These are phyloP conservation scores for Sergeia podlipaevii DNA, from an alignment of 208 protist genomes.

Conservation along the genomic window DNA sequence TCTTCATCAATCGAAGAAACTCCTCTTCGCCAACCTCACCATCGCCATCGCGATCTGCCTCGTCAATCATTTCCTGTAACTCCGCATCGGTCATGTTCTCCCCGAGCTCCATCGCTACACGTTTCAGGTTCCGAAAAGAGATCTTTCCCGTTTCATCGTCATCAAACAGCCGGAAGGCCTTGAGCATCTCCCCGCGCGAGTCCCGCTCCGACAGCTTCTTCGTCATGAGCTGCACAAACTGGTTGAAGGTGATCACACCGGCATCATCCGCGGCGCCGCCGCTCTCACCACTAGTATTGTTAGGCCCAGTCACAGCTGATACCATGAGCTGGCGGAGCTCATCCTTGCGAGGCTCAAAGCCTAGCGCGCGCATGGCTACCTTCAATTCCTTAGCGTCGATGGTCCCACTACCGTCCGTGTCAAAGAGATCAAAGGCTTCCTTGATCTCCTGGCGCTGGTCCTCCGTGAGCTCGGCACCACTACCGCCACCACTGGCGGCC, in stretches of 20 bases:
- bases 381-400: slow-evolving; percentile 94
- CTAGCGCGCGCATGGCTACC: slow-evolving; percentile 92
- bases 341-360: slow-evolving; percentile 93
- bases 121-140: slow-evolving; percentile 96
- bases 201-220: slow-evolving; percentile 89
- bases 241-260: slow-evolving; percentile 68
- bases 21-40: slow-evolving; percentile 95
- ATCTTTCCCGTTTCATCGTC: slow-evolving; percentile 94
- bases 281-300: background rate
- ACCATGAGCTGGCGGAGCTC: slow-evolving; percentile 88
- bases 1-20: slow-evolving; percentile 96
- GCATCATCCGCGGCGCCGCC: slow-evolving; percentile 18
- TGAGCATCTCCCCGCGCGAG: slow-evolving; percentile 93
- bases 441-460: slow-evolving; percentile 92
- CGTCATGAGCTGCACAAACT: slow-evolving; percentile 90
- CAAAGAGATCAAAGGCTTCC: slow-evolving; percentile 97
- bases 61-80: slow-evolving; percentile 98
- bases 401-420: slow-evolving; percentile 93
- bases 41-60: slow-evolving; percentile 95
- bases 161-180: slow-evolving; percentile 96
- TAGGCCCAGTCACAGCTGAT: background rate
- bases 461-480: slow-evolving; percentile 61
- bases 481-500: too few relatives aligned
- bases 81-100: slow-evolving; percentile 97
- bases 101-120: slow-evolving; percentile 93